Percentiles rank a stretch among this genome's conserved stretches.
Conservation (phyloP, 345 rosid genomes). For the Isatis tinctoria region DNA sequence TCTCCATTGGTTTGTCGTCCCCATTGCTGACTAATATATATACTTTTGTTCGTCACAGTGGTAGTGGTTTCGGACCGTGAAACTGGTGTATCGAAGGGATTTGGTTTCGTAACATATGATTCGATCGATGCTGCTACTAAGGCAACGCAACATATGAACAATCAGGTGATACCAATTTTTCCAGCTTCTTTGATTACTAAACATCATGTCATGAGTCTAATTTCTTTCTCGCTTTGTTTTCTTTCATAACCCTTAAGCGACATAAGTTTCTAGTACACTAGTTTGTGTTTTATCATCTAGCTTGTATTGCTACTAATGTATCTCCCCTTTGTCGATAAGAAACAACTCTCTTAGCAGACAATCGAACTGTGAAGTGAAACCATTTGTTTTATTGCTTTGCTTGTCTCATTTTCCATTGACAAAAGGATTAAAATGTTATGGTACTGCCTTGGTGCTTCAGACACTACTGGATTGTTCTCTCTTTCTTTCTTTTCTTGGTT, state of each 20-base stretch:
- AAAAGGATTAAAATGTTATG: background rate
- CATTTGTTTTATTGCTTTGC: background rate
- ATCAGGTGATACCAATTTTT: constrained; percentile 20
- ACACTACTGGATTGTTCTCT: background rate
- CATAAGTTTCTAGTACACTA: background rate
- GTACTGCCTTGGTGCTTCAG: constrained; percentile 16
- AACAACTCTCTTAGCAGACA: background rate
- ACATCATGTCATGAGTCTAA: background rate
- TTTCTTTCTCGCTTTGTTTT: background rate
- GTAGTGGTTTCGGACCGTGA: constrained; percentile 31
- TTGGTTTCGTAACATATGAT: constrained; percentile 33
- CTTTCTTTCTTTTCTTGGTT: constrained; percentile 13
- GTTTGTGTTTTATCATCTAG: background rate
- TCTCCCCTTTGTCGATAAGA: background rate
- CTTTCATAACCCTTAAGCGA: background rate
- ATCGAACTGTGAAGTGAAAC: background rate
- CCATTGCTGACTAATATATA: background rate
- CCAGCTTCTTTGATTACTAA: constrained; percentile 3
- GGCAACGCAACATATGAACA: constrained; percentile 18
- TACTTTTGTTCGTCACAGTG: constrained; percentile 20
- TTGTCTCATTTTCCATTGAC: background rate
- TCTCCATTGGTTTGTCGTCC: background rate
- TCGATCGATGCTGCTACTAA: constrained; percentile 21
- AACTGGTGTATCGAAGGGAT: constrained; percentile 21
- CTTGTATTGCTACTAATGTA: background rate